phyloP scores from a whole-genome alignment of 1,284 basidiomycete genomes.

The Fomitopsis schrenkii region DNA sequence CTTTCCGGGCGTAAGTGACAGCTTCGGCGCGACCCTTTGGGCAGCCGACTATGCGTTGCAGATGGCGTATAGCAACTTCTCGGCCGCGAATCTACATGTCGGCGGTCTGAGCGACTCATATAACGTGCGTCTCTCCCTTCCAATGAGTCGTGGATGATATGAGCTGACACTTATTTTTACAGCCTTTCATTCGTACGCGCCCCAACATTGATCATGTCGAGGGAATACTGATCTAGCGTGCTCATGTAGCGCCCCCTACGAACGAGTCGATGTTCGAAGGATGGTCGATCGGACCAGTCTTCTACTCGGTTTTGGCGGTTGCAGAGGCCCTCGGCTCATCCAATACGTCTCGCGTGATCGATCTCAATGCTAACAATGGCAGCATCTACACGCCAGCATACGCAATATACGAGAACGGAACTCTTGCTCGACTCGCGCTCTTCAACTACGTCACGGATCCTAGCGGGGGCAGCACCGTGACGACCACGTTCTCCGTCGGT shows the following conservation, averaged over 20 bases:
- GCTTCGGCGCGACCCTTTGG: slow-evolving; percentile 49
- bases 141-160: background rate
- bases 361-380: slow-evolving; percentile 47
- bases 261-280: slow-evolving; percentile 52
- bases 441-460: slow-evolving; percentile 66
- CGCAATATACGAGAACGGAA: slow-evolving; percentile 63
- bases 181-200: slow-evolving; percentile 42
- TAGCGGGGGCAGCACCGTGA: slow-evolving; percentile 46
- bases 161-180: background rate
- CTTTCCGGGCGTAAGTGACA: slow-evolving; percentile 69
- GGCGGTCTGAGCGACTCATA: slow-evolving; percentile 68
- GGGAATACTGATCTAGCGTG: background rate
- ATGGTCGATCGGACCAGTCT: slow-evolving; percentile 65
- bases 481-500: slow-evolving; percentile 40
- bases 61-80: slow-evolving; percentile 54
- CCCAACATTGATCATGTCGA: background rate
- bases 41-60: slow-evolving; percentile 33
- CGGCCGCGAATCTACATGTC: slow-evolving; percentile 54
- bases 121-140: slow-evolving; percentile 40
- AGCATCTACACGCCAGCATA: slow-evolving; percentile 65
- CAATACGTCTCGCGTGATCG: slow-evolving; percentile 56
- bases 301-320: slow-evolving; percentile 65
- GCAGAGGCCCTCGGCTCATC: slow-evolving; percentile 65
- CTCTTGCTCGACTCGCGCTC: slow-evolving; percentile 53
- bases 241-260: slow-evolving; percentile 49